Evolutionary conservation across 1,139 yeast genomes (phyloP).

Genomic region (Pneumocystis murina): DNA sequence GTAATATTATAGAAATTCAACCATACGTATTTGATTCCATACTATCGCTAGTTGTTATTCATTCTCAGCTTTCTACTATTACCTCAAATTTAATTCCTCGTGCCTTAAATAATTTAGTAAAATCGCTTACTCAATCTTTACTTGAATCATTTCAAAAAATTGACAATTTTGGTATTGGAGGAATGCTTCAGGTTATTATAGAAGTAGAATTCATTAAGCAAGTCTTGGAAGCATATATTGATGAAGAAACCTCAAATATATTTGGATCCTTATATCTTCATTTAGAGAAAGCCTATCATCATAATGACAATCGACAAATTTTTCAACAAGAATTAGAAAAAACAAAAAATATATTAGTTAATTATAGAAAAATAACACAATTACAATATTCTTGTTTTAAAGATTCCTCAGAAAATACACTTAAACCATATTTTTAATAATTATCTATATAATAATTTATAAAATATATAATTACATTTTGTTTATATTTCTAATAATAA

Average conservation of each 20-base stretch:
- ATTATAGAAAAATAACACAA: background rate
- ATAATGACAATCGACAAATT: background rate
- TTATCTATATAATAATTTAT: background rate
- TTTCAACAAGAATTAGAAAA: background rate
- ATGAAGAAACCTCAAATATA: background rate
- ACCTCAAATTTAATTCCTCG: conserved; percentile 33
- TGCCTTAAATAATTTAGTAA: conserved; percentile 34
- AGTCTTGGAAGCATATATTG: background rate
- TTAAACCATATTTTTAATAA: background rate
- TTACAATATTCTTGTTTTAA: background rate
- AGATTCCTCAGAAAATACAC: background rate
- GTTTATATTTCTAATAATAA: background rate
- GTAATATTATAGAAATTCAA: conserved; percentile 24
- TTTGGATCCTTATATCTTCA: background rate
- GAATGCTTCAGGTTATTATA: conserved; percentile 27
- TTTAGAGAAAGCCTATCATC: background rate
- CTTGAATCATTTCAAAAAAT: conserved; percentile 31
- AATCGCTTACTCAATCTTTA: conserved; percentile 32
- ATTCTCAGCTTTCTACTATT: conserved; percentile 35
- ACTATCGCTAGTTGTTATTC: conserved; percentile 38
- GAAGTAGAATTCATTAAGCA: conserved; percentile 26
- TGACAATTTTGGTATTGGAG: conserved; percentile 23
- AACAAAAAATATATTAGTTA: background rate
- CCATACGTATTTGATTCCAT: conserved; percentile 38
- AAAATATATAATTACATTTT: background rate